Evolutionary conservation across 1,284 basidiomycete species (phyloP).

Genomic region (Xerocomus minutiporus): DNA sequence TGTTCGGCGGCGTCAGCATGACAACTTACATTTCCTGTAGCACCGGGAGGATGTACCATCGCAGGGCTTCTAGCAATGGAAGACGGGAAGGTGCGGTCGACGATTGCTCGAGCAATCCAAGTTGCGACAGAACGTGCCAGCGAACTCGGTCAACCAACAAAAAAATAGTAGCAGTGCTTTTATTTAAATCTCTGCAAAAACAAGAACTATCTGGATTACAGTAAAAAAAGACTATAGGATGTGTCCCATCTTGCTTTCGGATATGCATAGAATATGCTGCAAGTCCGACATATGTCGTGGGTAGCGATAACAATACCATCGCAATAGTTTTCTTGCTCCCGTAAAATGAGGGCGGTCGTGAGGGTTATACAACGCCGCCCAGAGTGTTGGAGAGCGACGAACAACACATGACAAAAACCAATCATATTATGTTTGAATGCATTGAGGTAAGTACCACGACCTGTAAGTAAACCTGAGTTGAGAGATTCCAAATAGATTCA

Average conservation of each 20-base stretch:
- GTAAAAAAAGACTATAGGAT: conserved; percentile 6
- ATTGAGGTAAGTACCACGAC: background rate
- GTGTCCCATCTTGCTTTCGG: conserved; percentile 35
- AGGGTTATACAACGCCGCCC: conserved; percentile 62
- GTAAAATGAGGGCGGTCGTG: conserved; percentile 86
- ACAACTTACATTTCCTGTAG: conserved; percentile 38
- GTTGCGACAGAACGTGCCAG: conserved; percentile 86
- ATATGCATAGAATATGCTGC: conserved; percentile 13
- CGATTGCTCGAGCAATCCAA: conserved; percentile 94
- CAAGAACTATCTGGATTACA: background rate
- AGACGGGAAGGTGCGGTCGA: conserved; percentile 90
- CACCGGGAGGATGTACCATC: conserved; percentile 98
- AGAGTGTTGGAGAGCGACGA: conserved; percentile 79
- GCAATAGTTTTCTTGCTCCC: conserved; percentile 56
- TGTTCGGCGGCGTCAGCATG: background rate
- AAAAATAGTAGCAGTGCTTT: conserved; percentile 32
- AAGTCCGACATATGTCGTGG: conserved; percentile 30
- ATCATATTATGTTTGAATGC: conserved; percentile 7
- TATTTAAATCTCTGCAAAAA: background rate
- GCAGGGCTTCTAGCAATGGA: conserved; percentile 93
- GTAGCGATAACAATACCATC: conserved; percentile 24
- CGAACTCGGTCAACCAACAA: conserved; percentile 63
- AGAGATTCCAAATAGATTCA: background rate
- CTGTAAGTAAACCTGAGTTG: conserved; percentile 4
- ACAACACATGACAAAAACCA: background rate